Conservation (phyloP, 1,284 basidiomycete species). For the Wallemia mellicola region DNA sequence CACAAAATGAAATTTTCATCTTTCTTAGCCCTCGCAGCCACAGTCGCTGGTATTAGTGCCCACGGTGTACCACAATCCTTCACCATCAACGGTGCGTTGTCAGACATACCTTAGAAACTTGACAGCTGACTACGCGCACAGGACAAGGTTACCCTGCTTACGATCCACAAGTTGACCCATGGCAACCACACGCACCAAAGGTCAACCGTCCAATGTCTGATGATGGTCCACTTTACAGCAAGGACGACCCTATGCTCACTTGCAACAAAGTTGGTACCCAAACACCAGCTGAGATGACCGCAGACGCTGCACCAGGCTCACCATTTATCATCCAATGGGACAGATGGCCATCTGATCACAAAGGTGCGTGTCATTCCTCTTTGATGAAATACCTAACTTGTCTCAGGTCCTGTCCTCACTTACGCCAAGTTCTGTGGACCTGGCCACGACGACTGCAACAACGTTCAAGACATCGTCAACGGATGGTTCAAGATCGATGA, state of each 20-base stretch:
- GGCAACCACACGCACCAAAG: neutral
- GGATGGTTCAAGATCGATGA: constrained; percentile 1
- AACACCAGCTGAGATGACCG: neutral
- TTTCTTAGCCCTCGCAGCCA: neutral
- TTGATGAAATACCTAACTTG: neutral
- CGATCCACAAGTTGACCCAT: neutral
- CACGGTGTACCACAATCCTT: neutral
- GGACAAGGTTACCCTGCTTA: neutral
- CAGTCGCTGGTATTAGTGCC: neutral
- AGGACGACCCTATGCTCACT: neutral
- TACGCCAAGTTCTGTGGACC: neutral
- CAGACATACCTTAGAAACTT: neutral
- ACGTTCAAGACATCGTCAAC: neutral
- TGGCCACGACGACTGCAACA: neutral
- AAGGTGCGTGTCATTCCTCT: neutral
- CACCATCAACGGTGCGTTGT: neutral
- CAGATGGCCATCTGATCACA: neutral
- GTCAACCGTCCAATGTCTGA: neutral
- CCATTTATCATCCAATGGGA: neutral
- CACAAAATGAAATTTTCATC: neutral
- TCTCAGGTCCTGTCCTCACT: neutral
- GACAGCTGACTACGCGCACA: neutral
- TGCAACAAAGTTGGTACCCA: neutral
- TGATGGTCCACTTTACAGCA: neutral
- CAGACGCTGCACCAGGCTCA: neutral